Evolutionary conservation across 441 rosid genomes (phyloP), one percentile per base, ranked within the genome.

Genomic region (Metrosideros polymorpha): DNA sequence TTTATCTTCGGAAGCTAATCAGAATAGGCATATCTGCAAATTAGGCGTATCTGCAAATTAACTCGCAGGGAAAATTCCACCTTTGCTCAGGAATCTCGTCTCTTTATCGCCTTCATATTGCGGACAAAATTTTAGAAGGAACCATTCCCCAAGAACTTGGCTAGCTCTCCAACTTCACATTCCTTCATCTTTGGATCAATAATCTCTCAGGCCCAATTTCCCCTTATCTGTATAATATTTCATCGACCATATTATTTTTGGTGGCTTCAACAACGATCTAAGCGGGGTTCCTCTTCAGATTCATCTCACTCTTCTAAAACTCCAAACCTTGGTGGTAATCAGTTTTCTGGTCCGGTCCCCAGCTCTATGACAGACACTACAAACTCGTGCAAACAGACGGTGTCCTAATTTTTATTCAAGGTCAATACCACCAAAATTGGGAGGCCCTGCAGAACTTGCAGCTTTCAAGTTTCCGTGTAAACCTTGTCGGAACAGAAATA

Each of bases 401-500:
- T 12, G 43, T 14, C 42, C 35, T 13, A 39, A 75, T 19, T 17
- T 22, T 19, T 53, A 52, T 51, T 45, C 29, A 0, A 53, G 75
- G 42, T n/a, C 61, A 25, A 2, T 76, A 17, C 83, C 83, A 25
- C 17, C 63, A 27, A 79, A 56, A 22, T 27, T 56, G 52, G 83
- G 51, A 79, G 47, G 9, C n/a, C n/a, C 25, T 32, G 7, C 42
- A 5, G 47, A 24, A 4, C 29, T 32, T 82, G 50, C 55, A 0
- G 45, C 32, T 45, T 12, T 0, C 2, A n/a, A 57, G 32, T 57
- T 0, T 6, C 9, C 8, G 9, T n/a, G 3, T 3, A 14, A n/a
- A n/a, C 2, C 19, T 57, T 57, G 9, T 57, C 13, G 5, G 66
- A 14, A 0, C 19, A n/a, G 5, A 57, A 57, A 57, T 6, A 14